Percentiles rank a stretch among this genome's conserved stretches.
These are phyloP conservation scores for Golubevia pallescens DNA, from an alignment of 1,284 basidiomycete species.

Conservation along the genomic window DNA sequence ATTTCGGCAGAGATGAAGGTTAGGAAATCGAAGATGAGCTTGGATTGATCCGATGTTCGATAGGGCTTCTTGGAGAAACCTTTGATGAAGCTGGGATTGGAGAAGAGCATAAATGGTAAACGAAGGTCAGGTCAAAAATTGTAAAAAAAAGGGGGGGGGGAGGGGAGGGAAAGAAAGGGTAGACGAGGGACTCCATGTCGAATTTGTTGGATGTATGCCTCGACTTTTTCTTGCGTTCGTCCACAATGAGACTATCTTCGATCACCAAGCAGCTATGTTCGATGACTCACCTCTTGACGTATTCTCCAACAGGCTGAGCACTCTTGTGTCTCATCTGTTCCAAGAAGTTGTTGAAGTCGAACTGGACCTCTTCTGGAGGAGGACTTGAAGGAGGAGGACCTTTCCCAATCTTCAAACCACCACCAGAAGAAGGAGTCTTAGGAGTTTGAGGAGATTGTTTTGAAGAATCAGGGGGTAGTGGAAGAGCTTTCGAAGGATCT, in stretches of 20 bases:
- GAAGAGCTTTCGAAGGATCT: neutral
- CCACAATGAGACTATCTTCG: too few relatives aligned
- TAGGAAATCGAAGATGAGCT: conserved; percentile 64
- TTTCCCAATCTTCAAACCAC: conserved; percentile 38
- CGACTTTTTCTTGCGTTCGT: too few relatives aligned
- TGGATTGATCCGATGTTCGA: conserved; percentile 54
- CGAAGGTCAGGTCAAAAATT: neutral
- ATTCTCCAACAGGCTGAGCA: conserved; percentile 57
- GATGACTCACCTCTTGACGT: conserved; percentile 32
- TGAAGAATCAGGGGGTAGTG: neutral
- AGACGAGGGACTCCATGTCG: neutral
- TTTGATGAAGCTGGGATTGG: conserved; percentile 54
- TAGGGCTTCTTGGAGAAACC: conserved; percentile 63
- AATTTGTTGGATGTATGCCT: too few relatives aligned
- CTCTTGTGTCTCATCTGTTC: conserved; percentile 62
- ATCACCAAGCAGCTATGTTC: too few relatives aligned
- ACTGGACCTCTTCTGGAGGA: conserved; percentile 34
- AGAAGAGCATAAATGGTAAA: neutral
- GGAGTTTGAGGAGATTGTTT: neutral
- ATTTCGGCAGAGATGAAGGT: conserved; percentile 58
- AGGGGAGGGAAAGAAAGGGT: neutral
- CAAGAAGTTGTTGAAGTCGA: conserved; percentile 62
- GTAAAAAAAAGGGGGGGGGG: neutral
- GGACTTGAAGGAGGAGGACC: conserved; percentile 24
- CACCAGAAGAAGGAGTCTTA: conserved; percentile 1